Evolutionary conservation across 1,139 yeast genomes (phyloP).

Genomic region (Taphrina deformans): DNA sequence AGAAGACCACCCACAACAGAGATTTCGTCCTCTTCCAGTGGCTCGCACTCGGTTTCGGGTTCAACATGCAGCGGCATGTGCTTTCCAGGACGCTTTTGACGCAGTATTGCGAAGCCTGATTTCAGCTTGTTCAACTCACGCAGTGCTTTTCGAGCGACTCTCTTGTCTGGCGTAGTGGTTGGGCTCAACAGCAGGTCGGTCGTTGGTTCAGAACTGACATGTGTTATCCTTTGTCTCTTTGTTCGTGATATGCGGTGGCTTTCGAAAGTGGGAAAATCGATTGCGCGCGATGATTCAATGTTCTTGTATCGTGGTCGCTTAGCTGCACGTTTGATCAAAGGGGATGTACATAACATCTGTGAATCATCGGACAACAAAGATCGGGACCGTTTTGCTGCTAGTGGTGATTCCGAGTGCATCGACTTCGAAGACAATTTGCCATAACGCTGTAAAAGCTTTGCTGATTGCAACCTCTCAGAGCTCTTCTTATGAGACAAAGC

Average conservation of each 20-base stretch:
- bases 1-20: neutral
- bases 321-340: neutral
- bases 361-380: neutral
- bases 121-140: slow-evolving; percentile 21
- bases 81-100: neutral
- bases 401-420: neutral
- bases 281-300: neutral
- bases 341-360: neutral
- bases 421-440: neutral
- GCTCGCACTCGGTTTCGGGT: neutral
- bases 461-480: neutral
- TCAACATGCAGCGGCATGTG: neutral
- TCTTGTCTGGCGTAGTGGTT: neutral
- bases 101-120: neutral
- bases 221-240: neutral
- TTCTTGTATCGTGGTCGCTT: neutral
- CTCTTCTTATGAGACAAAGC: neutral
- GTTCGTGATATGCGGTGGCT: neutral
- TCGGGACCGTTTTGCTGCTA: neutral
- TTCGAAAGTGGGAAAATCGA: neutral
- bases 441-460: neutral
- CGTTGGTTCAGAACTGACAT: neutral
- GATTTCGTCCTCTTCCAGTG: neutral
- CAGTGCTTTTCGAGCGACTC: slow-evolving; percentile 7
- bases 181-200: neutral